phyloP scores from a whole-genome alignment of 208 protist genomes.

The Jaenimonas drosophilae region DNA sequence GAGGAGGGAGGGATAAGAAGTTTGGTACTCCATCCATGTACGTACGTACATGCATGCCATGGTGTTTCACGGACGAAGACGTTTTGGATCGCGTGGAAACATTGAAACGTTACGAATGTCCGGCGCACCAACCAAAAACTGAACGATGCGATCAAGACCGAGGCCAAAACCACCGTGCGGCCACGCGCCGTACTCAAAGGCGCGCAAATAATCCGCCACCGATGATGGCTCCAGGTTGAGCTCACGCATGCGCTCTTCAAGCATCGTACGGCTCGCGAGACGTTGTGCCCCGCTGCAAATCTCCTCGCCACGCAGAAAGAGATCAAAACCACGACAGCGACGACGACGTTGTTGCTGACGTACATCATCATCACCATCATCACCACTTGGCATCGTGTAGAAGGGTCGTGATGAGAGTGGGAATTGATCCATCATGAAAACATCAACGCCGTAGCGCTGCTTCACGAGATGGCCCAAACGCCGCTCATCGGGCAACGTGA shows the following conservation, averaged over 20 bases:
- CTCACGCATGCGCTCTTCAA: constrained; percentile 56
- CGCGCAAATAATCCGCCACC: constrained; percentile 93
- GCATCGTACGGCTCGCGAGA: constrained; percentile 90
- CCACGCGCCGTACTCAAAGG: constrained; percentile 95
- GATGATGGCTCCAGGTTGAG: constrained; percentile 11
- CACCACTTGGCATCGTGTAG: constrained; percentile 97
- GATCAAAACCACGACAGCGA: constrained; percentile 86
- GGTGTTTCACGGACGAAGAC: constrained; percentile 91
- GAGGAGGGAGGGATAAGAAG: neutral
- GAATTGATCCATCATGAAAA: constrained; percentile 98
- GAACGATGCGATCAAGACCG: constrained; percentile 96
- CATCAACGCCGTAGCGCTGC: constrained; percentile 95
- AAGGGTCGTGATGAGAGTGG: constrained; percentile 94
- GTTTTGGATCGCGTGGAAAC: constrained; percentile 96
- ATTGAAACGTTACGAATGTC: constrained; percentile 97
- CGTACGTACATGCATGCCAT: no score
- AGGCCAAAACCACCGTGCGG: constrained; percentile 98
- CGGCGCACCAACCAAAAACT: constrained; percentile 93
- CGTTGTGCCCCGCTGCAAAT: constrained; percentile 99
- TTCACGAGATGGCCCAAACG: constrained; percentile 91
- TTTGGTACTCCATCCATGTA: no score
- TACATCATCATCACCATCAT: constrained; percentile 34
- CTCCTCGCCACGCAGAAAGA: constrained; percentile 99
- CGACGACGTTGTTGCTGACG: neutral
- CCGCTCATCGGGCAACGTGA: constrained; percentile 88